Evolutionary conservation across 805 yeast species (phyloP).

Genomic region (Candida quercuum): DNA sequence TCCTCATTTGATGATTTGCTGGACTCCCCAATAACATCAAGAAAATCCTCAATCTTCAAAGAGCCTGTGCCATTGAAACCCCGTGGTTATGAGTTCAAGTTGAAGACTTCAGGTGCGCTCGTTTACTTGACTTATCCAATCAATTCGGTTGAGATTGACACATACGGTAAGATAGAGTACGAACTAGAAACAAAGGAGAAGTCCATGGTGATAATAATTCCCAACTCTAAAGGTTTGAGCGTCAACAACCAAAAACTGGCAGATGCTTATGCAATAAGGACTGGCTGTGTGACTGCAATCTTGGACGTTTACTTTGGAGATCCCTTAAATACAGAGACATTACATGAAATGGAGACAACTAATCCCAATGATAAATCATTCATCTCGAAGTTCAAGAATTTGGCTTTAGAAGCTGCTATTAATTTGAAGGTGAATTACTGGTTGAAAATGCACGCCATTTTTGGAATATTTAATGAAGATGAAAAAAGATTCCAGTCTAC

Average conservation of each 20-base stretch:
- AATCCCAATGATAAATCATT: slow-evolving; percentile 4
- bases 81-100: slow-evolving; percentile 18
- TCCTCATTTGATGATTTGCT: slow-evolving; percentile 18
- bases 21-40: slow-evolving; percentile 9
- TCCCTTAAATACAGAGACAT: slow-evolving; percentile 11
- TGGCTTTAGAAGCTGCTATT: slow-evolving; percentile 16
- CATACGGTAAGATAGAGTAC: slow-evolving; percentile 21
- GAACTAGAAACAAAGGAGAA: slow-evolving; percentile 20
- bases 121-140: slow-evolving; percentile 23
- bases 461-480: slow-evolving; percentile 16
- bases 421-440: slow-evolving; percentile 15
- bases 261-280: slow-evolving; percentile 22
- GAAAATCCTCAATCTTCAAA: slow-evolving; percentile 14
- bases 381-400: slow-evolving; percentile 13
- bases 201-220: slow-evolving; percentile 22
- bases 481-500: slow-evolving; percentile 13
- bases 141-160: slow-evolving; percentile 14
- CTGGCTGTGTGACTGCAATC: slow-evolving; percentile 23
- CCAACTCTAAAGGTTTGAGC: slow-evolving; percentile 21
- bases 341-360: background rate
- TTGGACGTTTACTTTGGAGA: slow-evolving; percentile 20
- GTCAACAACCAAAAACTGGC: slow-evolving; percentile 21
- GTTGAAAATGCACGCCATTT: slow-evolving; percentile 19
- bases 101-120: slow-evolving; percentile 10
- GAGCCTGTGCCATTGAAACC: slow-evolving; percentile 13